Evolutionary conservation across 371 early-diverging fungal genomes (phyloP).

Genomic region (Mortierella sp.): DNA sequence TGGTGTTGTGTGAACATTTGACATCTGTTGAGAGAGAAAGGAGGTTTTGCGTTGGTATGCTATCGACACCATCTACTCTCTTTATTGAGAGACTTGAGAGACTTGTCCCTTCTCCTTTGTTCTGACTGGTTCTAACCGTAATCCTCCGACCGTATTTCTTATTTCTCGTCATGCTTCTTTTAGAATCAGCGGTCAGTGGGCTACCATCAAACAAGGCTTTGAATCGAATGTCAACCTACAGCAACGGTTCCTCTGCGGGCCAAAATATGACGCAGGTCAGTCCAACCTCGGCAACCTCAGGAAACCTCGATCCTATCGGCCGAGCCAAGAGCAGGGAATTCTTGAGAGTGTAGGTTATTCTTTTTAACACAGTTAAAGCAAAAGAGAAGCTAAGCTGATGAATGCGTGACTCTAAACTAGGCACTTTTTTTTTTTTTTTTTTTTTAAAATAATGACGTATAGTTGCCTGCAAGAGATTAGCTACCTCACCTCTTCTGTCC

Average conservation of each 20-base stretch:
- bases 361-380: not conserved
- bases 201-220: constrained; percentile 13
- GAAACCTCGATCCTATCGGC: constrained; percentile 27
- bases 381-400: constrained; percentile 4
- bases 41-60: too few species aligned
- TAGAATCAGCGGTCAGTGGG: too few species aligned
- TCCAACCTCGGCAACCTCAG: constrained; percentile 43
- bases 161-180: too few species aligned
- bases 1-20: too few species aligned
- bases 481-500: constrained; percentile 58
- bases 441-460: too few species aligned
- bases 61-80: too few species aligned
- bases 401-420: not conserved
- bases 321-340: constrained; percentile 75
- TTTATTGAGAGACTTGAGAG: too few species aligned
- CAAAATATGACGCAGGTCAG: constrained; percentile 52
- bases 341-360: constrained; percentile 73
- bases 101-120: too few species aligned
- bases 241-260: constrained; percentile 14
- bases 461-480: constrained; percentile 76
- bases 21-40: too few species aligned
- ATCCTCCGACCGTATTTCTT: too few species aligned
- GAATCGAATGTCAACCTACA: constrained; percentile 44
- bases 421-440: constrained; percentile 7
- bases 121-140: too few species aligned